phyloP scores from a whole-genome alignment of 345 rosid genomes.

The Lenwebbia sp. region DNA sequence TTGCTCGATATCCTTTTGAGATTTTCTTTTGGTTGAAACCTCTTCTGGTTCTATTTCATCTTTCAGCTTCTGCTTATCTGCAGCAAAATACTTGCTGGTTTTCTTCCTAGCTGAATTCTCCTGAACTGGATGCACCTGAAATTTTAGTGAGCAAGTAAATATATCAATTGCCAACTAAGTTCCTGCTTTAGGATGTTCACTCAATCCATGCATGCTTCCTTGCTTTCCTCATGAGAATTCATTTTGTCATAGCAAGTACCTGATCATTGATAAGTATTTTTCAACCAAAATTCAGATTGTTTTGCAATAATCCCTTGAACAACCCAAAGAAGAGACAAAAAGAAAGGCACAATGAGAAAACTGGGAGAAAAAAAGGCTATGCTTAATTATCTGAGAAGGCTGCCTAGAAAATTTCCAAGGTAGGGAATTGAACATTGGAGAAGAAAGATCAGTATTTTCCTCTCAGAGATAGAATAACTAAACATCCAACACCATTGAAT shows the following conservation, averaged over 20 bases:
- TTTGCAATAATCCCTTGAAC: neutral
- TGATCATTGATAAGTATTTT: neutral
- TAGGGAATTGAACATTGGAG: neutral
- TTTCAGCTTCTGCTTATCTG: constrained; percentile 49
- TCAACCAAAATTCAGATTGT: neutral
- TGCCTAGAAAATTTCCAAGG: neutral
- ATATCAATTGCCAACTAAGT: neutral
- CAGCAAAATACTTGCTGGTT: constrained; percentile 91
- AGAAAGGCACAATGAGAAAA: neutral
- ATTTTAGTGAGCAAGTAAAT: neutral
- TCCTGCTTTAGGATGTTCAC: neutral
- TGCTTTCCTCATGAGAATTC: neutral
- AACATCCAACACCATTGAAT: neutral
- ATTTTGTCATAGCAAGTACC: neutral
- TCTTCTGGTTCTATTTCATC: constrained; percentile 41
- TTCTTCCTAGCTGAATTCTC: constrained; percentile 57
- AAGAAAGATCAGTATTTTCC: neutral
- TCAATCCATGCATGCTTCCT: neutral
- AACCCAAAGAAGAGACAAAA: neutral
- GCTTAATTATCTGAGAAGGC: neutral
- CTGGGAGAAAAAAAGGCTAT: neutral
- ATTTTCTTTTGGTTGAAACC: constrained; percentile 61
- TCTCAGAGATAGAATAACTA: neutral
- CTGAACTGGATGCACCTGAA: constrained; percentile 32
- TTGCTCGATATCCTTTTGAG: constrained; percentile 23